Evolutionary conservation across 768 basidiomycete genomes (phyloP), one percentile per base, ranked within the genome.

Genomic region (Mycena kentingensis): DNA sequence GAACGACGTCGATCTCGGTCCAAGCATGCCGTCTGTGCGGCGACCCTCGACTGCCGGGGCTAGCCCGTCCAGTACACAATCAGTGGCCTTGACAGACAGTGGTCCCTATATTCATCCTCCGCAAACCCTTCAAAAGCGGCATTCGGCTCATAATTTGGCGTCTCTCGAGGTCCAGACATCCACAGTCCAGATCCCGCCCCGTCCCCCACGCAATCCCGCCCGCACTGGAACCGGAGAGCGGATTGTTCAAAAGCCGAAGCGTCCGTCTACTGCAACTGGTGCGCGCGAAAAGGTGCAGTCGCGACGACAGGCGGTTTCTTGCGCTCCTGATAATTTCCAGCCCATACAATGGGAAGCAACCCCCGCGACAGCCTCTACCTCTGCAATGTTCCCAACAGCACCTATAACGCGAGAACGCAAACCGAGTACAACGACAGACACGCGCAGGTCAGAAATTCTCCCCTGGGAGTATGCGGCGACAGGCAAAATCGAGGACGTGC

Each of bases 201-300:
- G 66, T 19, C 72, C 70, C 5, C 66, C 70, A 12, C 70, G 67
- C 22, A 72, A 71, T 52, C 70, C 70, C 24, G 67, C 69, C 22
- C 67, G 67, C 26, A 43, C 42, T 28, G 19, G 28, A 29, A 16
- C 38, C 10, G 12, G 36, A n/a, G 51, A 58, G 19, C 45, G 39
- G 15, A 62, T 56, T 45, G n/a, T 39, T 16, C 55, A 47, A 13
- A 52, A 52, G 22, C 21, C 15, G 22, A 60, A 53, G 25, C 59
- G 61, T 22, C 61, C 61, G 44, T 55, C 61, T 28, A 64, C 66
- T 31, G 59, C 61, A 32, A 63, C 70, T 39, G 73, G 70, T 4
- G 60, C 69, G 15, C 53, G 67, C 51, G 69, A 73, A 49, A 72
- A 73, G 29, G 72, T 74, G 27, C 29, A 28, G 18, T 16, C 6